Percentiles rank a stretch among this genome's conserved stretches.
Evolutionary conservation across 495 filamentous ascomycete genomes (phyloP).

Genomic region (Penicillium cinerascens): DNA sequence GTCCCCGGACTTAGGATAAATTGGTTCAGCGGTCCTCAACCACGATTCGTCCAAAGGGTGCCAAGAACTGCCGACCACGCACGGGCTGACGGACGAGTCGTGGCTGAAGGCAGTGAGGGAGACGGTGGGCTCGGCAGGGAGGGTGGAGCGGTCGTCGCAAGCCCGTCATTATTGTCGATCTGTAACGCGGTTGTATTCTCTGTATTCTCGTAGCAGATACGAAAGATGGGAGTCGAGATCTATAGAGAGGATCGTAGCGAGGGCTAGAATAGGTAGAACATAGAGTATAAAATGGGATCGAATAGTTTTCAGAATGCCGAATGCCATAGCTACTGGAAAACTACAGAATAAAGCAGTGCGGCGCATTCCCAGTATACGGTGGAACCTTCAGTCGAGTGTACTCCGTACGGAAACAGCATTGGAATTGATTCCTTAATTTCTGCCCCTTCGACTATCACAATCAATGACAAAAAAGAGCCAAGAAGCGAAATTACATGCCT

Average conservation of each 20-base stretch:
- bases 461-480: not conserved
- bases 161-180: conserved; percentile 7
- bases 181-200: not conserved
- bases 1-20: too few relatives aligned
- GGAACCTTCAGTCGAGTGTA: too few relatives aligned
- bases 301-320: too few relatives aligned
- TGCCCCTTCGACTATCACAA: not conserved
- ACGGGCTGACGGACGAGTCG: conserved; percentile 7
- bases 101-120: conserved; percentile 5
- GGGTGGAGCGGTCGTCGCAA: conserved; percentile 28
- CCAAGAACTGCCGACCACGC: conserved; percentile 10
- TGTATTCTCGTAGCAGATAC: conserved; percentile 1
- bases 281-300: too few relatives aligned
- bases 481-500: not conserved
- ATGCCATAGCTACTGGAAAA: too few relatives aligned
- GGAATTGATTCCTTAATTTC: not conserved
- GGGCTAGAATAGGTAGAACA: not conserved
- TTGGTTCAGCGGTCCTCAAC: not conserved
- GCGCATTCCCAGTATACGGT: too few relatives aligned
- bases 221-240: not conserved
- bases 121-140: conserved; percentile 16
- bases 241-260: not conserved
- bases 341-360: too few relatives aligned
- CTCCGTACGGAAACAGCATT: too few relatives aligned
- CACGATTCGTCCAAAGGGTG: conserved; percentile 1